Evolutionary conservation across 1,284 basidiomycete genomes (phyloP).

Genomic region (Meira miltonrushii): DNA sequence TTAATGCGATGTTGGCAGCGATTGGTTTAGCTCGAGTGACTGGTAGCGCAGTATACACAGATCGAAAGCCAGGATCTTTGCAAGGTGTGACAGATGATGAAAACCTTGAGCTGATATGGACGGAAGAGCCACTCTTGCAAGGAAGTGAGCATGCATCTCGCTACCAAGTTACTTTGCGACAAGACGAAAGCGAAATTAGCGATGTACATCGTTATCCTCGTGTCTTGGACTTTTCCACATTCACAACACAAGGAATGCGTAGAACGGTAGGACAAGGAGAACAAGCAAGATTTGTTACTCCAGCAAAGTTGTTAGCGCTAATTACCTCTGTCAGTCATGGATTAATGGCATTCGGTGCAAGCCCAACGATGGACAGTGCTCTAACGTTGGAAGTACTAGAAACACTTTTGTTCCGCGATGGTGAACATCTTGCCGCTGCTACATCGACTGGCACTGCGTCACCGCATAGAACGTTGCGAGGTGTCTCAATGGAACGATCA

Average conservation of each 20-base stretch:
- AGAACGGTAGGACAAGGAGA: constrained; percentile 84
- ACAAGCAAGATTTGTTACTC: constrained; percentile 84
- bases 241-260: constrained; percentile 88
- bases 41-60: constrained; percentile 19
- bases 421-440: constrained; percentile 36
- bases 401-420: constrained; percentile 46
- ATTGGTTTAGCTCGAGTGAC: constrained; percentile 43
- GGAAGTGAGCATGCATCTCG: constrained; percentile 3
- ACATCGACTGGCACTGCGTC: neutral
- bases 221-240: constrained; percentile 69
- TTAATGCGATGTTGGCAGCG: constrained; percentile 43
- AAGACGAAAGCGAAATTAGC: constrained; percentile 20
- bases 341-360: constrained; percentile 46
- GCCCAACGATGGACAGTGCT: constrained; percentile 49
- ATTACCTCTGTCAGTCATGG: constrained; percentile 40
- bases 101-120: constrained; percentile 39
- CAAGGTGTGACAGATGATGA: constrained; percentile 24
- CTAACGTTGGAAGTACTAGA: constrained; percentile 47
- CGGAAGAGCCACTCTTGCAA: constrained; percentile 17
- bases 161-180: constrained; percentile 33
- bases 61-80: neutral
- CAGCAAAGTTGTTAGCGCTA: constrained; percentile 63
- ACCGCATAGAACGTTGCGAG: constrained; percentile 24
- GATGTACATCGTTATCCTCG: constrained; percentile 29
- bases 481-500: constrained; percentile 41